Evolutionary conservation across 1,139 yeast species (phyloP).

Genomic region (Arxiozyma heterogenica): DNA sequence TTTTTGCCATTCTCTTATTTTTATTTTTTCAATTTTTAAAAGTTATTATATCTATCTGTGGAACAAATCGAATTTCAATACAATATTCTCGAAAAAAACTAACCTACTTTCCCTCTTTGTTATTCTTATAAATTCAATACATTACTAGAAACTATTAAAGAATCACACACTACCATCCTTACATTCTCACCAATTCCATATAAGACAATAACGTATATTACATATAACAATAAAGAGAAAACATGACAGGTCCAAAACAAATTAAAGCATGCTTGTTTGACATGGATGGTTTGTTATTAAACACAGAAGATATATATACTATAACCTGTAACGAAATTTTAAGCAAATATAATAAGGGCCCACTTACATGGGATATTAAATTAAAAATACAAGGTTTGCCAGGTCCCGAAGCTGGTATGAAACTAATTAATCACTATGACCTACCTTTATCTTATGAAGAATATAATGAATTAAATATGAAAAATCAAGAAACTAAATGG

Average conservation of each 20-base stretch:
- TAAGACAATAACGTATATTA: neutral
- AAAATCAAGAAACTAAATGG: conserved; percentile 57
- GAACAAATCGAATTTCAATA: neutral
- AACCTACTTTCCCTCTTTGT: neutral
- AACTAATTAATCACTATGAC: conserved; percentile 57
- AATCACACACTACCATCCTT: neutral
- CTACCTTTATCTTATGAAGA: conserved; percentile 62
- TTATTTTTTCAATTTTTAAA: neutral
- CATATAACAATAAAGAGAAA: neutral
- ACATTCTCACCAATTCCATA: neutral
- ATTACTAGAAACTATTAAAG: neutral
- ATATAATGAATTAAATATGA: conserved; percentile 41
- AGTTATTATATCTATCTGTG: neutral
- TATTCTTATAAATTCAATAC: too few relatives aligned
- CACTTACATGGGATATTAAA: conserved; percentile 84
- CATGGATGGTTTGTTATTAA: conserved; percentile 90
- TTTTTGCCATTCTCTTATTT: too few relatives aligned
- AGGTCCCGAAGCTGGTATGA: conserved; percentile 59
- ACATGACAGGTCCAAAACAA: conserved; percentile 7
- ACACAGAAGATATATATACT: conserved; percentile 88
- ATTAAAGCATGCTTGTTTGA: conserved; percentile 85
- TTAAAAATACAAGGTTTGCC: conserved; percentile 84
- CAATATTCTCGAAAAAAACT: neutral
- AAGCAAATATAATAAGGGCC: conserved; percentile 60
- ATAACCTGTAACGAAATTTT: conserved; percentile 59